Evolutionary conservation across 2,329 filamentous ascomycete genomes (phyloP).

Genomic region (Calonectria pseudoreteaudii): DNA sequence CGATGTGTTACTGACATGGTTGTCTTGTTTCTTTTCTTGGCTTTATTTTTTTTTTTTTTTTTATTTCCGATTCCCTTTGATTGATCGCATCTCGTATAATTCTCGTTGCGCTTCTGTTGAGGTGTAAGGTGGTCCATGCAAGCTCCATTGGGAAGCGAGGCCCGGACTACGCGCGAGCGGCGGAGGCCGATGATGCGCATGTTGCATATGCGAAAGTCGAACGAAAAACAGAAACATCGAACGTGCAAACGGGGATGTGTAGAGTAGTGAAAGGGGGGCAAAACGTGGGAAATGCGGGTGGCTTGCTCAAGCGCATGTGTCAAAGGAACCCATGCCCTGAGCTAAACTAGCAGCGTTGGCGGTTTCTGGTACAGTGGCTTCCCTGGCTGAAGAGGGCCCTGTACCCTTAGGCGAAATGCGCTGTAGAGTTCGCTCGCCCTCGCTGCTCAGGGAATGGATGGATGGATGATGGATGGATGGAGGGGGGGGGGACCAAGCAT

Average conservation of each 20-base stretch:
- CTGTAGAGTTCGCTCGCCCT: not conserved
- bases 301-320: conserved; percentile 17
- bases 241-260: conserved; percentile 10
- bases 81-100: not conserved
- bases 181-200: conserved; percentile 22
- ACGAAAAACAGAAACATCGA: conserved; percentile 20
- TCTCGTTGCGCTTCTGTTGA: not conserved
- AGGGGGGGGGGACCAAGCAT: not conserved
- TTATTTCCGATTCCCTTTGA: not conserved
- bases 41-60: too few relatives aligned
- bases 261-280: not conserved
- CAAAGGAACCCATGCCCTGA: not conserved
- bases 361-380: conserved; percentile 3
- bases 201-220: conserved; percentile 21
- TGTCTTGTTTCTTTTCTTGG: not conserved
- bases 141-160: conserved; percentile 5
- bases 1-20: not conserved
- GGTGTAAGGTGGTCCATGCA: not conserved
- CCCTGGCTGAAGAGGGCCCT: not conserved
- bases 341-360: not conserved
- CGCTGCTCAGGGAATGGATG: not conserved
- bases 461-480: too few relatives aligned
- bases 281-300: conserved; percentile 10
- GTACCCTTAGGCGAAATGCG: not conserved
- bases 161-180: conserved; percentile 8